These are phyloP conservation scores for Arxiozyma heterogenica DNA, from an alignment of 1,139 yeast genomes.

Conservation along the genomic window DNA sequence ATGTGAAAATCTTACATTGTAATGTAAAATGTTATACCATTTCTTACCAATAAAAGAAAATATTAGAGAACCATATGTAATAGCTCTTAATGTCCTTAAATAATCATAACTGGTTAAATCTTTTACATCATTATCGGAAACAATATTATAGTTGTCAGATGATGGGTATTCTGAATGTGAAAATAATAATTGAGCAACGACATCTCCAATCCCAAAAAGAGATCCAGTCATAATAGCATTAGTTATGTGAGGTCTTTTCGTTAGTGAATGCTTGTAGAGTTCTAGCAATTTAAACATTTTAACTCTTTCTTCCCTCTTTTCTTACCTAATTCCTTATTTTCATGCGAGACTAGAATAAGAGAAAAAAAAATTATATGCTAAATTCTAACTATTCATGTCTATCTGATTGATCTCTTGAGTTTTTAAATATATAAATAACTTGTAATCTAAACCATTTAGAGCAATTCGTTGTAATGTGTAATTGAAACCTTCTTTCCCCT, in stretches of 20 bases:
- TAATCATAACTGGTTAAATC: slow-evolving; percentile 31
- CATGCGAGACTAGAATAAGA: not conserved
- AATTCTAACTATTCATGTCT: no score
- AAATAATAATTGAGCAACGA: slow-evolving; percentile 55
- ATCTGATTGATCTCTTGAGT: no score
- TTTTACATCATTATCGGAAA: not conserved
- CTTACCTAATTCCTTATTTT: not conserved
- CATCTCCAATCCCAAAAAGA: slow-evolving; percentile 69
- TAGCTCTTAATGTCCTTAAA: slow-evolving; percentile 54
- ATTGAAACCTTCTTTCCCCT: no score
- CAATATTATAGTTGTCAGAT: slow-evolving; percentile 9
- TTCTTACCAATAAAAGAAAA: slow-evolving; percentile 68
- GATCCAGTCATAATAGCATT: slow-evolving; percentile 50
- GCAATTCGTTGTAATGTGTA: no score
- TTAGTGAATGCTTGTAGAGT: slow-evolving; percentile 37
- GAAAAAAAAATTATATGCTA: not conserved
- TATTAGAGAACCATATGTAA: slow-evolving; percentile 62
- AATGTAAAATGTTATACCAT: slow-evolving; percentile 58
- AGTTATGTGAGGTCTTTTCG: slow-evolving; percentile 43
- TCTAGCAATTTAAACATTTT: slow-evolving; percentile 10
- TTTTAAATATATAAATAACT: not conserved
- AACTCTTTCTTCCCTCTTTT: no score
- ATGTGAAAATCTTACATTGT: slow-evolving; percentile 31
- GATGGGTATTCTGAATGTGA: slow-evolving; percentile 26
- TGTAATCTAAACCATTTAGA: no score